Conservation (phyloP, 2,329 filamentous ascomycete genomes). For the Cryoendolithus antarcticus region DNA sequence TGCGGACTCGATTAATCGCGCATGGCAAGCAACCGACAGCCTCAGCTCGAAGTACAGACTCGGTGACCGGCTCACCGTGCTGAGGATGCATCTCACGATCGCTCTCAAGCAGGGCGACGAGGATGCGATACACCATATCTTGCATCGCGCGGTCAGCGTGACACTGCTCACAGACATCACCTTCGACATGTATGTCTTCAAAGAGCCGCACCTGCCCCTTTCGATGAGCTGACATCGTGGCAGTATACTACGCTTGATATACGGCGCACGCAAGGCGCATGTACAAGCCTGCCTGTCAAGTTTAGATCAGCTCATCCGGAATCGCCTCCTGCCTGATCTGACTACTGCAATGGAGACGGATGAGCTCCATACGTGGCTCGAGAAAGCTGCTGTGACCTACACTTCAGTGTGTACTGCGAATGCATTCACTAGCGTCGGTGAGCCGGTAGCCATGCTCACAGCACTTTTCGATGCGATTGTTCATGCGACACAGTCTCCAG, state of each 20-base stretch:
- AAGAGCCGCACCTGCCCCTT: no score
- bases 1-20: conserved; percentile 35
- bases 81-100: conserved; percentile 57
- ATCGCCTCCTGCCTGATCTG: conserved; percentile 39
- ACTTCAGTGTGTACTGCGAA: conserved; percentile 6
- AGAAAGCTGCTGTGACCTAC: conserved; percentile 55
- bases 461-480: conserved; percentile 32
- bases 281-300: conserved; percentile 28
- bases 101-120: no score
- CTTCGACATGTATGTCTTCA: no score
- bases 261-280: conserved; percentile 15
- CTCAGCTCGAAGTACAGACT: conserved; percentile 49
- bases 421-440: no score
- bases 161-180: no score
- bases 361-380: conserved; percentile 44
- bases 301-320: conserved; percentile 52
- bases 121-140: no score
- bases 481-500: conserved; percentile 30
- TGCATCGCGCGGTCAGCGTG: no score
- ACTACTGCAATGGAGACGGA: conserved; percentile 8
- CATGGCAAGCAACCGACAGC: conserved; percentile 45
- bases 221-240: no score
- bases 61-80: conserved; percentile 48
- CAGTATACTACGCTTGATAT: conserved; percentile 37
- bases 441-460: neutral